Evolutionary conservation across 2,329 filamentous ascomycete species (phyloP), one percentile per base, ranked within the genome.

Genomic region (Arthrocladium fulminans): DNA sequence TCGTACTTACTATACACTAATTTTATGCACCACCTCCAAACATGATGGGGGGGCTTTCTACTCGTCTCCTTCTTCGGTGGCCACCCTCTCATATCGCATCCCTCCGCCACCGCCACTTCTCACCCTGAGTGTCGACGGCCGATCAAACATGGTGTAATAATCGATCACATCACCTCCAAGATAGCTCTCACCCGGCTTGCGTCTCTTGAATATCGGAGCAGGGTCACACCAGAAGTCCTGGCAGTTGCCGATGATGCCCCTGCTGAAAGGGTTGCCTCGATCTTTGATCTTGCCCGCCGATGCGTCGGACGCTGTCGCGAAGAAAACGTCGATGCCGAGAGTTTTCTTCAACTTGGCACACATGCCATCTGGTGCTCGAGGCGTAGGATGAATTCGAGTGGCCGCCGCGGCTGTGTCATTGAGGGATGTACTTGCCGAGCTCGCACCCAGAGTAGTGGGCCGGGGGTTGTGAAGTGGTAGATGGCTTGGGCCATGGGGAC

Each of bases 151-250:
- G 49, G 77, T 79, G 17, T 85, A 86, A 66, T 96, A 98, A 67
- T 96, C 88, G 40, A 98, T 79, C 32, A 76, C 71, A 59, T 85
- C 76, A 2, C 92, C 90, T 12, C 81, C 86, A 6, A 98, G 69
- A 43, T 48, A 57, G 12, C 52, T 52, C 13, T 55, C 46, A 10
- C 89, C 89, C 44, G 79, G 83, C 59, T 86, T 80, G 50, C 84
- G 77, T 58, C 75, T 79, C 9, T 84, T 81, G 63, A 95, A 90
- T 15, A 94, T 65, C 0, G 90, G 85, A 2, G 86, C 83, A 1
- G 86, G 81, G 63, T 97, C 92, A 60, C 86, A 90, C 88, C 89
- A 97, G 65, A 98, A 98, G 66, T 98, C 94, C 56, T 80, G 84
- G 67, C 92, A 98, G 63, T 98, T 98, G 51, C 82, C 78, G n/a